A percentile compares a stretch with the other conserved stretches of the same genome.
Conservation (phyloP, 2,329 filamentous ascomycete genomes). For the Alternaria viburni region DNA sequence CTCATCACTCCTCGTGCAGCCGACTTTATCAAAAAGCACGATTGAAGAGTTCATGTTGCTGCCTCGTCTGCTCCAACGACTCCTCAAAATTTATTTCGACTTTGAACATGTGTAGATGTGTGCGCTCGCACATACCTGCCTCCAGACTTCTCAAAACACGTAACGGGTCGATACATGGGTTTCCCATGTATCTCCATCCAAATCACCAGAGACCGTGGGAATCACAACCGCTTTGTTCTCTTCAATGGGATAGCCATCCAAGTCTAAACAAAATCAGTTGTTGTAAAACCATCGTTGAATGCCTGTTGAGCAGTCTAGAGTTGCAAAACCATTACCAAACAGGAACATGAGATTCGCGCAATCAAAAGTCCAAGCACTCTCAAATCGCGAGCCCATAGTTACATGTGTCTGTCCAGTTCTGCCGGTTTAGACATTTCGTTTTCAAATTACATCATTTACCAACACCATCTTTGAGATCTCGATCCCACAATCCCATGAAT, state of each 20-base stretch:
- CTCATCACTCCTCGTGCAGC: no score
- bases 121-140: no score
- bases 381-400: not conserved
- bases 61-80: not conserved
- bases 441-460: not conserved
- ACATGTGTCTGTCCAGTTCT: not conserved
- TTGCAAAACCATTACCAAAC: not conserved
- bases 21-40: not conserved
- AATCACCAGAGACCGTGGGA: not conserved
- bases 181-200: not conserved
- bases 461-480: not conserved
- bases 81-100: no score
- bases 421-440: accelerated
- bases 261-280: not conserved
- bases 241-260: not conserved
- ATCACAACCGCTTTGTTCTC: not conserved
- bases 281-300: not conserved
- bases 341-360: not conserved
- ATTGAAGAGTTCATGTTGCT: not conserved
- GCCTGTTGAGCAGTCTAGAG: not conserved
- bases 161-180: no score
- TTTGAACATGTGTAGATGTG: no score
- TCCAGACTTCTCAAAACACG: not conserved
- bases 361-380: not conserved
- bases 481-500: not conserved